Evolutionary conservation across 768 basidiomycete genomes (phyloP).

Genomic region (Mycena albidolilacea): DNA sequence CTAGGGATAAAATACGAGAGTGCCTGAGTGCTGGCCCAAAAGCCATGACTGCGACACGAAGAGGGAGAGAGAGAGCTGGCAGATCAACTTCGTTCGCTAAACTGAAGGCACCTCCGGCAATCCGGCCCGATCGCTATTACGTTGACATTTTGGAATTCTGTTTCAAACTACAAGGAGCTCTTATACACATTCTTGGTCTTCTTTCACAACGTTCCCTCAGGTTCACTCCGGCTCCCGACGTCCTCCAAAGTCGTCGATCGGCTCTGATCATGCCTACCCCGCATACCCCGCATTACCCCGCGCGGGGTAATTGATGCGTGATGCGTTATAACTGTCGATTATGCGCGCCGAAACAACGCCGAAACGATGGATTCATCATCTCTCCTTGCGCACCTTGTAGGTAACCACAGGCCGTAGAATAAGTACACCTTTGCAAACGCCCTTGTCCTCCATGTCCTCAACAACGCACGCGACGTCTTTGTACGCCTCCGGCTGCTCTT

Average conservation of each 20-base stretch:
- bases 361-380: slow-evolving; percentile 11
- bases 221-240: no score
- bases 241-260: background rate
- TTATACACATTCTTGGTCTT: no score
- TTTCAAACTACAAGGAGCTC: background rate
- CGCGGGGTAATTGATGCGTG: background rate
- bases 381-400: slow-evolving; percentile 51
- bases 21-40: slow-evolving; percentile 33
- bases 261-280: background rate
- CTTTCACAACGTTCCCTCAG: no score
- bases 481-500: slow-evolving; percentile 58
- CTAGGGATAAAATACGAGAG: slow-evolving; percentile 27
- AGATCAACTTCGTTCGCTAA: slow-evolving; percentile 37
- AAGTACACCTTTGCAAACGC: slow-evolving; percentile 48
- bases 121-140: background rate
- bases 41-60: slow-evolving; percentile 24
- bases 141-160: background rate
- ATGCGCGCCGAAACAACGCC: no score
- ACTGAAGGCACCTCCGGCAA: background rate
- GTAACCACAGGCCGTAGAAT: slow-evolving; percentile 54
- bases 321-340: background rate
- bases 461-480: slow-evolving; percentile 54
- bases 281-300: slow-evolving; percentile 3
- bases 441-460: slow-evolving; percentile 51
- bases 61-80: slow-evolving; percentile 27